phyloP scores from a whole-genome alignment of 768 basidiomycete species.

The Naganishia vishniacii region DNA sequence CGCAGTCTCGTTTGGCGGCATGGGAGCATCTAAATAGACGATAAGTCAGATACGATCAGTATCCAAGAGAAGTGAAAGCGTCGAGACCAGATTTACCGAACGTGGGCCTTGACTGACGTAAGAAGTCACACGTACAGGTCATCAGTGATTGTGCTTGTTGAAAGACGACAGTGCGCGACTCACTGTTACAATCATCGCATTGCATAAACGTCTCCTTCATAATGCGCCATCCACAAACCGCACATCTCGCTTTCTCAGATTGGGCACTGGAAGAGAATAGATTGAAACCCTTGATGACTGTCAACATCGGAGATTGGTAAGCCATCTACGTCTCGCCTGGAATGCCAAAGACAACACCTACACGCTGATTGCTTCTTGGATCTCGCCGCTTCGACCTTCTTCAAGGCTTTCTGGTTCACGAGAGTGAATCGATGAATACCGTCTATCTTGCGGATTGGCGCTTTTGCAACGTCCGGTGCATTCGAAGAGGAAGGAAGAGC shows the following conservation, averaged over 20 bases:
- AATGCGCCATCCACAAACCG: slow-evolving; percentile 38
- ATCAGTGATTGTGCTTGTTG: too few relatives aligned
- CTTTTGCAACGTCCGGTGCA: slow-evolving; percentile 21
- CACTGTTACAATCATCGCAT: slow-evolving; percentile 47
- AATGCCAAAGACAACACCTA: slow-evolving; percentile 28
- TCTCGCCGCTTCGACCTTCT: slow-evolving; percentile 29
- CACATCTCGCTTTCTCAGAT: slow-evolving; percentile 30
- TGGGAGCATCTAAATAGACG: too few relatives aligned
- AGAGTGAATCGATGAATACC: slow-evolving; percentile 35
- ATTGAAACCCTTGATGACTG: slow-evolving; percentile 3
- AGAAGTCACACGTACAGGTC: too few relatives aligned
- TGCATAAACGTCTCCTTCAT: slow-evolving; percentile 38
- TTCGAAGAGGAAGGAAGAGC: neutral
- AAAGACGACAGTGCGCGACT: slow-evolving; percentile 24
- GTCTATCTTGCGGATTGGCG: neutral
- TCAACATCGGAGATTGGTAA: too few relatives aligned
- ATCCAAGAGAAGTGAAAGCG: too few relatives aligned
- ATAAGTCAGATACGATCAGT: too few relatives aligned
- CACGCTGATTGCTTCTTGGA: slow-evolving; percentile 39
- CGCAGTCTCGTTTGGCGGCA: too few relatives aligned
- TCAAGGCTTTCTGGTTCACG: slow-evolving; percentile 29
- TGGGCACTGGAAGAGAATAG: neutral
- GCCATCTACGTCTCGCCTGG: neutral
- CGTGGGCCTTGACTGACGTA: too few relatives aligned
- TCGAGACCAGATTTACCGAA: too few relatives aligned